Conservation (phyloP, 2,329 filamentous ascomycete species). For the Rutstroemia sp. region DNA sequence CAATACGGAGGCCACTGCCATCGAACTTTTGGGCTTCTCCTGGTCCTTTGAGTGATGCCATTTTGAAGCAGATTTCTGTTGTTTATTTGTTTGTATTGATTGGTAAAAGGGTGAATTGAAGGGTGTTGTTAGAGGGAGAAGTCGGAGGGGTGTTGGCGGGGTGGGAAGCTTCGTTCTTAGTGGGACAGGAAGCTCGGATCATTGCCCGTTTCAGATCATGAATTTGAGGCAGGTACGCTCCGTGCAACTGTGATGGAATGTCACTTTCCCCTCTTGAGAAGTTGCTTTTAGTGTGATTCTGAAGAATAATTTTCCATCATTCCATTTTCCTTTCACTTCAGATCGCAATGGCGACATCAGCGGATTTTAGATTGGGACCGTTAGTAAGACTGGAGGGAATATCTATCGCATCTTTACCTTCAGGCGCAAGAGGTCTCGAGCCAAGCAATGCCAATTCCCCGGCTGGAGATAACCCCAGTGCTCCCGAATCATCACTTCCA, state of each 20-base stretch:
- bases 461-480: conserved; percentile 11
- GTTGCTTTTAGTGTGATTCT: too few species aligned
- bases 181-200: background rate
- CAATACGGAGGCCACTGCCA: conserved; percentile 74
- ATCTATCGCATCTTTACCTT: conserved; percentile 40
- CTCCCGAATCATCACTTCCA: conserved; percentile 10
- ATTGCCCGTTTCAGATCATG: background rate
- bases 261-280: background rate
- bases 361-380: conserved; percentile 33
- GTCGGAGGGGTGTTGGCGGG: conserved; percentile 1
- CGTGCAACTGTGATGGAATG: background rate
- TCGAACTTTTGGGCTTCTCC: conserved; percentile 54
- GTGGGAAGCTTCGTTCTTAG: background rate
- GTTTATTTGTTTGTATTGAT: background rate
- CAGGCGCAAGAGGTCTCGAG: conserved; percentile 23
- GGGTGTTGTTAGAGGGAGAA: conserved; percentile 5
- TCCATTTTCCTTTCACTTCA: background rate
- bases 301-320: too few species aligned
- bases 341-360: background rate
- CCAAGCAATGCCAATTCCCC: conserved; percentile 10
- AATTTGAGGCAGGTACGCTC: too few species aligned
- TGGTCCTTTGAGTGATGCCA: conserved; percentile 47
- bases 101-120: background rate
- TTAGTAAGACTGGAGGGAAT: conserved; percentile 49
- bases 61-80: conserved; percentile 5